phyloP scores from a whole-genome alignment of 306 rosid genomes.

The Citrullus mucosospermus region DNA sequence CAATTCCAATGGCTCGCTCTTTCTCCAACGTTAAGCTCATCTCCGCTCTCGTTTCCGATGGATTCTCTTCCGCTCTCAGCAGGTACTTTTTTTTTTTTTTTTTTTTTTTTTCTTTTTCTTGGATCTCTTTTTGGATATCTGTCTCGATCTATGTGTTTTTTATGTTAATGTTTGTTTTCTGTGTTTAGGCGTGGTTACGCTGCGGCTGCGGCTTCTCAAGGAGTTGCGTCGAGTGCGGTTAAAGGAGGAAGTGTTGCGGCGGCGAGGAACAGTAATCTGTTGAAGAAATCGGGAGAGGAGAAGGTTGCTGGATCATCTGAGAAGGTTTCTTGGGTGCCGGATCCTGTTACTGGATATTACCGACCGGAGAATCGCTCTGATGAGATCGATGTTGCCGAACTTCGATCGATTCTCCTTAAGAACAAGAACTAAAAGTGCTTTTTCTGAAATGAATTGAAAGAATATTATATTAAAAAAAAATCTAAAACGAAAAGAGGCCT shows the following conservation, averaged over 20 bases:
- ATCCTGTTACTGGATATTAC: constrained; percentile 79
- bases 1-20: constrained; percentile 57
- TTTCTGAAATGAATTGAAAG: not conserved
- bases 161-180: not conserved
- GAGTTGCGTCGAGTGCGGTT: constrained; percentile 23
- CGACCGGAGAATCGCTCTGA: constrained; percentile 46
- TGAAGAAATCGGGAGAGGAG: constrained; percentile 36
- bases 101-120: not conserved
- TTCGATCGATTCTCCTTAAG: constrained; percentile 47
- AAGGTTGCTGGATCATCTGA: not conserved
- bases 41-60: constrained; percentile 32
- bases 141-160: not conserved
- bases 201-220: constrained; percentile 36
- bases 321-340: constrained; percentile 83
- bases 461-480: not conserved
- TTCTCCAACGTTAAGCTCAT: constrained; percentile 49
- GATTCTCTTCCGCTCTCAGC: constrained; percentile 31
- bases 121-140: not conserved
- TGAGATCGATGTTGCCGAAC: constrained; percentile 68
- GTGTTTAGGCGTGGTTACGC: constrained; percentile 61
- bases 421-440: constrained; percentile 8
- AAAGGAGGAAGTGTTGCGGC: constrained; percentile 15
- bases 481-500: not conserved
- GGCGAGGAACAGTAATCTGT: constrained; percentile 16
- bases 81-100: constrained; percentile 19